These are phyloP conservation scores for Fraxinus baroniana DNA, from an alignment of 305 asterid genomes.

Conservation along the genomic window DNA sequence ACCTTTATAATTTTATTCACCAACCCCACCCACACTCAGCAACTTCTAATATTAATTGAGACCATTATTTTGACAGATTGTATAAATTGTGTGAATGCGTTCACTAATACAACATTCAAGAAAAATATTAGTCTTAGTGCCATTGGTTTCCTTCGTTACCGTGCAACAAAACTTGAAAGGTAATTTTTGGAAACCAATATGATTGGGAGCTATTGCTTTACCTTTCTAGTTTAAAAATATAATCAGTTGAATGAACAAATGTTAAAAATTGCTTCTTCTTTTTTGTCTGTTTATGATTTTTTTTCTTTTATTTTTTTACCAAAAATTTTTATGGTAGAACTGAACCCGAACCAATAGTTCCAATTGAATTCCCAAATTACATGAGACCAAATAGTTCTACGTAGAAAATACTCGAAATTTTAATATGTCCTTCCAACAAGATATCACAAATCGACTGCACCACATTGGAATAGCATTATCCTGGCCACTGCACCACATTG, in stretches of 20 bases:
- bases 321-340: background rate
- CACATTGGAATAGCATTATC: too few species aligned
- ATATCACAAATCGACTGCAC: too few species aligned
- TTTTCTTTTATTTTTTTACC: background rate
- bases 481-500: background rate
- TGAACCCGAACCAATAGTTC: background rate
- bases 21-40: background rate
- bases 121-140: background rate
- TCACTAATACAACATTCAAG: background rate
- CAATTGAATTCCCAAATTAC: background rate
- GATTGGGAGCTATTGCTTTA: background rate
- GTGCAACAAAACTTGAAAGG: background rate
- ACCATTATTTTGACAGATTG: background rate
- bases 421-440: too few species aligned
- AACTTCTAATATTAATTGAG: background rate
- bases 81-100: background rate
- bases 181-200: background rate
- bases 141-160: background rate
- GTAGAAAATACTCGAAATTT: too few species aligned
- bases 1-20: background rate
- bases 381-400: too few species aligned
- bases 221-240: background rate
- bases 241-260: background rate
- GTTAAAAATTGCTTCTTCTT: background rate
- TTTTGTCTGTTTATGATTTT: background rate